Base-by-base conservation (phyloP, 2,329 filamentous ascomycete species). In the Xylaria sp. region DNA sequence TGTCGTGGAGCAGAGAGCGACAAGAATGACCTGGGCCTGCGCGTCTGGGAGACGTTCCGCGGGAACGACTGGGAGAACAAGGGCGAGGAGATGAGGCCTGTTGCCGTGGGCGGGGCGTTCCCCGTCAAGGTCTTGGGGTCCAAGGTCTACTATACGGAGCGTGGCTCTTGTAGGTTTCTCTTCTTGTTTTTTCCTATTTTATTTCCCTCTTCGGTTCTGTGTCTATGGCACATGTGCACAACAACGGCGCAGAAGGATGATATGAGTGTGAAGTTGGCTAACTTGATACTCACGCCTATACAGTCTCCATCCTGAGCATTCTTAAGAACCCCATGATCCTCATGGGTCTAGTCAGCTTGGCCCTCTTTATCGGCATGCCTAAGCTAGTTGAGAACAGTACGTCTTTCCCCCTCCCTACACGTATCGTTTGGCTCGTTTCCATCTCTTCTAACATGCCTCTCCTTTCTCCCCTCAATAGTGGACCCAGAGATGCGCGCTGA, bases 251-350 rank as follows among this genome's bases (percentile, higher is more conserved):
- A 42, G 40, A 21, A 42, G 38, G 6, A 19, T 5, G 4, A 42
- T 2, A 14, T 4, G 42, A 12, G 6, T 3, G 17, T 12, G 9
- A 21, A 23, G 9, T 33, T 11, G 8, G 12, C 51, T 54, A 4
- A 45, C 43, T 47, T 15, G 25, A 17, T 21, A 19, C 7, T 17
- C 47, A 68, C n/a, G n/a, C n/a, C n/a, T n/a, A n/a, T n/a, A n/a
- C n/a, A 92, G 90, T 94, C 79, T 92, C 89, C 17, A 83, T 94
- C n/a, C 73, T 97, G 60, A 87, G 86, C 61, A 88, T 97, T 59
- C 82, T 97, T 71, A 95, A 95, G 82, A 97, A 92, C 75, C 95
- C 95, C 3, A 98, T 98, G 93, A 97, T 98, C 67, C 84, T 99
- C 64, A 90, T 99, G 82, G 93, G 90, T 4, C 78, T 96, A 35